Base-by-base conservation (phyloP, 179 eudicot species). In the Beta macrorhiza region DNA sequence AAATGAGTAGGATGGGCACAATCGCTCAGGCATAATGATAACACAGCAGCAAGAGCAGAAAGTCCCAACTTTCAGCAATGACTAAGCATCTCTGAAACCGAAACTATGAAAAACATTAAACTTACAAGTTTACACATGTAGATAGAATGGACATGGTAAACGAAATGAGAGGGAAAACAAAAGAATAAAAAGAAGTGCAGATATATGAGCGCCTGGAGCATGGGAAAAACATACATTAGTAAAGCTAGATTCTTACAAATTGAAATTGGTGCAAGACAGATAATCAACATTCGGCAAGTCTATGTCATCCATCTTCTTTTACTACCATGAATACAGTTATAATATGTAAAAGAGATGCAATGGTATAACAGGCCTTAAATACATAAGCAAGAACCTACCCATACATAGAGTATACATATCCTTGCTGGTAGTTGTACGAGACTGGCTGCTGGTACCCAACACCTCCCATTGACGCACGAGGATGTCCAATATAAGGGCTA, bases 391-490 rank as follows among this genome's bases (percentile, higher is more conserved):
- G 12, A 19, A 80, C 88, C 67, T 63, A 94, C 98, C 92, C 97
- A 58, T 91, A 95, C 73, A 90, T 87, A 83, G 95, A 89, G 88
- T 95, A 93, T 78, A 88, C 72, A 78, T 85, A 89, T 83, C 95
- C 95, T 79, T 90, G 97, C 82, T 92, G 99, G 80, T 90, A 92
- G 84, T 86, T 86, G 82, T 89, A 92, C 2, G 88, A 85, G 75
- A 88, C 82, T 32, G 93, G 82, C 72, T 88, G 90, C 83, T 88
- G 90, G 67, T 86, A 88, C 75, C 85, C 86, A 72, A 85, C 82
- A 76, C 90, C 88, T 80, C 87, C 88, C 59, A 82, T 37, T 17
- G 85, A 72, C 74, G 84, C 84, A 74, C 82, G 90, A 78, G 86
- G 78, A 44, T 81, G 83, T 71, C 85, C 90, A 16, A 80, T 58